These are phyloP conservation scores for Nakazawaea ernobii DNA, from an alignment of 805 yeast species.

Conservation along the genomic window DNA sequence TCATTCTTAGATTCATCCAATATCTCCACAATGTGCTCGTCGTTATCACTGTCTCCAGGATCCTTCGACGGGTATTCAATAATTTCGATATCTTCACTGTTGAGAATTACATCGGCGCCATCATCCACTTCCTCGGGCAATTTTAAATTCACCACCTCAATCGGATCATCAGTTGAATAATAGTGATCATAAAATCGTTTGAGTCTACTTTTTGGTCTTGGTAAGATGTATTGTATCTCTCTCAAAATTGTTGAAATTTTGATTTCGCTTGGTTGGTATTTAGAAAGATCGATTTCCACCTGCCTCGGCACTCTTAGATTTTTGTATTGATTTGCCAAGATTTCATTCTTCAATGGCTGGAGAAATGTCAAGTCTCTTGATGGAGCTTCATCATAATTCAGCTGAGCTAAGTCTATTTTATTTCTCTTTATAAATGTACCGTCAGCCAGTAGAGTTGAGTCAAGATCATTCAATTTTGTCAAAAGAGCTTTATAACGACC, in stretches of 20 bases:
- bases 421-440: slow-evolving; percentile 5
- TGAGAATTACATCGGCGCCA: slow-evolving; percentile 1
- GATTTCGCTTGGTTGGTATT: slow-evolving; percentile 10
- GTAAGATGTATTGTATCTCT: slow-evolving; percentile 21
- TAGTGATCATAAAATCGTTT: slow-evolving; percentile 47
- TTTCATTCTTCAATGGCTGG: slow-evolving; percentile 25
- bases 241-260: slow-evolving; percentile 13
- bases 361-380: slow-evolving; percentile 25
- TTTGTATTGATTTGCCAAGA: slow-evolving; percentile 21
- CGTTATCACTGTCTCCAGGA: background rate
- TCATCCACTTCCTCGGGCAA: slow-evolving; percentile 14
- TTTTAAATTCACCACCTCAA: slow-evolving; percentile 37
- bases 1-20: slow-evolving; percentile 14
- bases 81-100: slow-evolving; percentile 11
- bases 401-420: slow-evolving; percentile 3
- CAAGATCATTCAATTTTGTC: slow-evolving; percentile 1
- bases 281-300: slow-evolving; percentile 10
- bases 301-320: slow-evolving; percentile 15
- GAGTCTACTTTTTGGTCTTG: slow-evolving; percentile 34
- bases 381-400: background rate
- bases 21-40: slow-evolving; percentile 14
- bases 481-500: slow-evolving; percentile 4
- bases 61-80: slow-evolving; percentile 5
- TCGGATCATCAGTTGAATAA: slow-evolving; percentile 38
- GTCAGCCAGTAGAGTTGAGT: background rate